Conservation (phyloP, 257 asterid species). For the Avicennia marina region DNA sequence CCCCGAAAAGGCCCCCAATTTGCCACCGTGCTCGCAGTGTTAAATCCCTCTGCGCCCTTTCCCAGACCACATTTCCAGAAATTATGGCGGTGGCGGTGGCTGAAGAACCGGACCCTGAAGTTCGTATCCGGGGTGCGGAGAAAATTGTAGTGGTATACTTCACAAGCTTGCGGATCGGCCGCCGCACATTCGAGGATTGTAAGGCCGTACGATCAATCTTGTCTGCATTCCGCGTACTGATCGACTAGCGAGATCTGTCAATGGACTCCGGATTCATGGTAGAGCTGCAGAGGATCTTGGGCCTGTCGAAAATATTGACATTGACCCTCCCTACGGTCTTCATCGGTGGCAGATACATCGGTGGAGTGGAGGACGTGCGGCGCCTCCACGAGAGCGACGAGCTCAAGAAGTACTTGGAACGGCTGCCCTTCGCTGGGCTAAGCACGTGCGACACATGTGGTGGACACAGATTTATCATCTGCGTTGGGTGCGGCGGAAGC, state of each 20-base stretch:
- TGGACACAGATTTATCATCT: conserved; percentile 62
- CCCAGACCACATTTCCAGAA: conserved; percentile 26
- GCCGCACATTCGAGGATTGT: conserved; percentile 83
- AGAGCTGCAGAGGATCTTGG: conserved; percentile 67
- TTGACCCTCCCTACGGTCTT: conserved; percentile 72
- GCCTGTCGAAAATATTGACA: conserved; percentile 34
- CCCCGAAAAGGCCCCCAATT: conserved; percentile 34
- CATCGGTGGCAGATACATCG: conserved; percentile 83
- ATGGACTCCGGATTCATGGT: conserved; percentile 68
- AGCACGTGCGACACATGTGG: conserved; percentile 76
- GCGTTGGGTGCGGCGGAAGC: conserved; percentile 73
- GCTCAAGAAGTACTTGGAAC: conserved; percentile 61
- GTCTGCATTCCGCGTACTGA: conserved; percentile 55
- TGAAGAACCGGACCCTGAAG: conserved; percentile 24
- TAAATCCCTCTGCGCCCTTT: conserved; percentile 43
- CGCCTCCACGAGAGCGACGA: conserved; percentile 79
- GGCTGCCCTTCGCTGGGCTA: conserved; percentile 43
- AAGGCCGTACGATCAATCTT: conserved; percentile 54
- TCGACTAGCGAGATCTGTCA: conserved; percentile 84
- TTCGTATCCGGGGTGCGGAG: conserved; percentile 64
- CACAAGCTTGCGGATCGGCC: conserved; percentile 75
- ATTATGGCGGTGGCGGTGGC: conserved; percentile 2
- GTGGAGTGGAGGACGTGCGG: conserved; percentile 81
- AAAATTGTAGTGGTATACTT: conserved; percentile 58
- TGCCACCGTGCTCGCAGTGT: conserved; percentile 73